Conservation (phyloP, 345 rosid genomes). For the Dimocarpus longan region DNA sequence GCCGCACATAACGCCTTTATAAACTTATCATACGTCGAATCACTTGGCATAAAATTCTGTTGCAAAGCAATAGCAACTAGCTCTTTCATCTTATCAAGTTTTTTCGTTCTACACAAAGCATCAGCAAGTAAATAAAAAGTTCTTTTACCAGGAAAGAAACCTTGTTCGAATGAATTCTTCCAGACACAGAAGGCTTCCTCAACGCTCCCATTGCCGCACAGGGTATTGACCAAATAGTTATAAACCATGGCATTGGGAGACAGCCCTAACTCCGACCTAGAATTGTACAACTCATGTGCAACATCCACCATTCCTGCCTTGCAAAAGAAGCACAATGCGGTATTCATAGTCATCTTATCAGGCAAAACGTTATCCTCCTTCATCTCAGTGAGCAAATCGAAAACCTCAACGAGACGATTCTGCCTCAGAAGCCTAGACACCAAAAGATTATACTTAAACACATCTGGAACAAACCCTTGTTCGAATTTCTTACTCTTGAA, state of each 20-base stretch:
- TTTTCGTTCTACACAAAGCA: constrained; percentile 66
- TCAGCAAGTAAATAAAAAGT: constrained; percentile 56
- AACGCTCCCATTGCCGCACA: constrained; percentile 48
- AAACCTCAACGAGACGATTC: constrained; percentile 57
- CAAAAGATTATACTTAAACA: constrained; percentile 58
- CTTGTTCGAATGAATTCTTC: constrained; percentile 52
- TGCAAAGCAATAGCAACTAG: constrained; percentile 48
- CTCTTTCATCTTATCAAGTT: constrained; percentile 66
- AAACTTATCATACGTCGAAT: constrained; percentile 42
- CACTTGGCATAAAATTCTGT: constrained; percentile 42
- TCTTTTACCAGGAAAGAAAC: constrained; percentile 56
- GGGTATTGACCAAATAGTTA: constrained; percentile 64
- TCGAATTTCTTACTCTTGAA: constrained; percentile 47
- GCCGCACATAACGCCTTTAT: constrained; percentile 63
- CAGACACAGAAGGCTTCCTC: constrained; percentile 63
- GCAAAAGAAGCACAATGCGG: constrained; percentile 76
- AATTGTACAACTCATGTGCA: constrained; percentile 66
- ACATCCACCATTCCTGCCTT: constrained; percentile 81
- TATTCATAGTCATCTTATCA: constrained; percentile 59
- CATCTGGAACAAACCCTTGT: constrained; percentile 60
- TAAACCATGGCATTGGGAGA: constrained; percentile 54
- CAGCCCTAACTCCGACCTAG: constrained; percentile 58
- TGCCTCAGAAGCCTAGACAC: constrained; percentile 55
- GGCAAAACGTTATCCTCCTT: constrained; percentile 53
- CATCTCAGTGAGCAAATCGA: constrained; percentile 76